Conservation (phyloP, 805 yeast genomes). For the Lipomyces orientalis region DNA sequence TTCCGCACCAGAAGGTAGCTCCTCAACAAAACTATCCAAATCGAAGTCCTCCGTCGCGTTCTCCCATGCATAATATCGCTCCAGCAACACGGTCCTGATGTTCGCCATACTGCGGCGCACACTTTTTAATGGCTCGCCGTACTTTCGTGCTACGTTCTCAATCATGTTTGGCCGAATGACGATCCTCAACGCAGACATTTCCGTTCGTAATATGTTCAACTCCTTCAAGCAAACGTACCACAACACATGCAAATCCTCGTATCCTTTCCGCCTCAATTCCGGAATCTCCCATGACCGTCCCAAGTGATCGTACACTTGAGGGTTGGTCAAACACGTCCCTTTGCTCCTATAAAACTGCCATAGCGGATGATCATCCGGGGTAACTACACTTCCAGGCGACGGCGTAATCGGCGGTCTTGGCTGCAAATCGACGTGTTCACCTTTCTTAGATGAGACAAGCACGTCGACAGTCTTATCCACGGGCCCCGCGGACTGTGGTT, state of each 20-base stretch:
- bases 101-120: constrained; percentile 56
- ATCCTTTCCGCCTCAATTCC: constrained; percentile 87
- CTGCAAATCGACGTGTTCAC: constrained; percentile 31
- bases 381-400: constrained; percentile 74
- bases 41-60: constrained; percentile 49
- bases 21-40: neutral
- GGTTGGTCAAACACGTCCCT: constrained; percentile 59
- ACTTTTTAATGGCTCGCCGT: constrained; percentile 39
- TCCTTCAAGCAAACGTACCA: constrained; percentile 91
- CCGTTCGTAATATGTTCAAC: constrained; percentile 78
- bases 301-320: constrained; percentile 52
- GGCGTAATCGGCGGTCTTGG: constrained; percentile 78
- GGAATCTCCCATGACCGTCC: constrained; percentile 87
- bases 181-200: constrained; percentile 62
- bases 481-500: constrained; percentile 18
- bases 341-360: constrained; percentile 81
- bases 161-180: constrained; percentile 36
- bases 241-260: constrained; percentile 86
- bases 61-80: constrained; percentile 75
- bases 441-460: constrained; percentile 21
- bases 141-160: constrained; percentile 50
- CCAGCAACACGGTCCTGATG: constrained; percentile 85
- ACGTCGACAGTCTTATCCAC: constrained; percentile 14
- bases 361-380: constrained; percentile 79
- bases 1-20: neutral